Conservation (phyloP, 768 basidiomycete genomes). For the Mycena olivaceomarginata region DNA sequence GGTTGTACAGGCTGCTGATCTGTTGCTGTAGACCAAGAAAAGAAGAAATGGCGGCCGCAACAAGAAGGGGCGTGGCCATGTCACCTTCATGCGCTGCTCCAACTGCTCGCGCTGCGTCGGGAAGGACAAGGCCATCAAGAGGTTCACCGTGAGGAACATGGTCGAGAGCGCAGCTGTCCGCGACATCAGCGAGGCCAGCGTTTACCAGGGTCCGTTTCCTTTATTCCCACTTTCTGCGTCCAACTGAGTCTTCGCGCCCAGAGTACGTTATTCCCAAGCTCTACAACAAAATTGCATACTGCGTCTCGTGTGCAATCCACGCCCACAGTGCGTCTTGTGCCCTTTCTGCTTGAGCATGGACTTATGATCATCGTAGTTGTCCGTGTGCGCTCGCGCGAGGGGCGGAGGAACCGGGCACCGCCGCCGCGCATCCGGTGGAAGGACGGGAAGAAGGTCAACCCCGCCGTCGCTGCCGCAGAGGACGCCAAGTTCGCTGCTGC, state of each 20-base stretch:
- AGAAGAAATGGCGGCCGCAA: constrained; percentile 99
- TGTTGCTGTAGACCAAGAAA: constrained; percentile 91
- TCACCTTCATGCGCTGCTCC: constrained; percentile 96
- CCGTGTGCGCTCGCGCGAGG: constrained; percentile 96
- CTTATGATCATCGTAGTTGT: constrained; percentile 80
- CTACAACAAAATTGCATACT: constrained; percentile 99
- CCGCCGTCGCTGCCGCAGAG: constrained; percentile 95
- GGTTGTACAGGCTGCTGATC: neutral
- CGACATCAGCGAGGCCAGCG: constrained; percentile 96
- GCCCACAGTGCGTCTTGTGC: constrained; percentile 85
- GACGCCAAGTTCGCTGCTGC: constrained; percentile 82
- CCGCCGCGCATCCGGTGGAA: constrained; percentile 98
- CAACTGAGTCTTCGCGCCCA: constrained; percentile 52
- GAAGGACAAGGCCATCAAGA: constrained; percentile 99
- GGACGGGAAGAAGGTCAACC: constrained; percentile 97
- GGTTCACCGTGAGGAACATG: constrained; percentile 99
- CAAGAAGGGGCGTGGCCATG: constrained; percentile 99
- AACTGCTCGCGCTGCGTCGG: constrained; percentile 99
- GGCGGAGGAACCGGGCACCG: constrained; percentile 97
- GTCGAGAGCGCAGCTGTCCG: constrained; percentile 98
- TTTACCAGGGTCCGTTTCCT: constrained; percentile 85
- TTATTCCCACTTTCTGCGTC: neutral
- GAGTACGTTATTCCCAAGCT: constrained; percentile 98
- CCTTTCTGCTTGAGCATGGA: neutral
- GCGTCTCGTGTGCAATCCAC: constrained; percentile 99